Conservation (phyloP, 2,329 filamentous ascomycete species). For the Fusarium lateritium region DNA sequence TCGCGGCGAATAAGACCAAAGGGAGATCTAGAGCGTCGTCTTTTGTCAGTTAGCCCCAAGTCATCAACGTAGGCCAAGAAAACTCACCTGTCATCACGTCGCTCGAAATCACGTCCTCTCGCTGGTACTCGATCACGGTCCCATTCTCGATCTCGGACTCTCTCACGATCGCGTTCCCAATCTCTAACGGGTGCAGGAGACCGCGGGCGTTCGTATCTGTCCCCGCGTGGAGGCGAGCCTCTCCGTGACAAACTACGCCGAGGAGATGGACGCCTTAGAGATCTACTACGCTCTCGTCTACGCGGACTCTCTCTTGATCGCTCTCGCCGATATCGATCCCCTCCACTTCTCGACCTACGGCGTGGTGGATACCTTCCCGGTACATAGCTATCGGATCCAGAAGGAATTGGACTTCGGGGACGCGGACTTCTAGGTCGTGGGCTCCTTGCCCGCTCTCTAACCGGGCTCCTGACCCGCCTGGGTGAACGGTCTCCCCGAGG, state of each 20-base stretch:
- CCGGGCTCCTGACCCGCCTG: slow-evolving; percentile 53
- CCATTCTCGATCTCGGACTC: slow-evolving; percentile 51
- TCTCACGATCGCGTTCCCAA: slow-evolving; percentile 54
- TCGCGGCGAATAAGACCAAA: slow-evolving; percentile 57
- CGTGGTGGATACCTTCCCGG: slow-evolving; percentile 61
- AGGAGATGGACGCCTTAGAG: slow-evolving; percentile 56
- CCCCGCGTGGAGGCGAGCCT: slow-evolving; percentile 55
- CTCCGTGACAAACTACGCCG: slow-evolving; percentile 58
- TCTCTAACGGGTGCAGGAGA: slow-evolving; percentile 57
- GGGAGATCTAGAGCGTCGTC: slow-evolving; percentile 70
- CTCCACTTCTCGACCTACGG: slow-evolving; percentile 59
- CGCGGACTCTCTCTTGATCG: slow-evolving; percentile 59
- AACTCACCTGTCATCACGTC: slow-evolving; percentile 60
- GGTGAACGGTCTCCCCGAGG: slow-evolving; percentile 66
- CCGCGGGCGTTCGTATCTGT: slow-evolving; percentile 57
- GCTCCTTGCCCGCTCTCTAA: slow-evolving; percentile 52
- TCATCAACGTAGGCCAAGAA: not conserved
- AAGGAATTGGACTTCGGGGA: slow-evolving; percentile 55
- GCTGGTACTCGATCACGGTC: slow-evolving; percentile 52
- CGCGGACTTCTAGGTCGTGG: slow-evolving; percentile 59
- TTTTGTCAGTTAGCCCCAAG: slow-evolving; percentile 49
- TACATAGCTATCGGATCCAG: slow-evolving; percentile 62
- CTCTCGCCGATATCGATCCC: slow-evolving; percentile 60
- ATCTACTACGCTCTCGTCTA: slow-evolving; percentile 56
- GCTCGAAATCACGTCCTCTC: slow-evolving; percentile 56